These are phyloP conservation scores for Begonia fuchsioides DNA, from an alignment of 306 rosid genomes.

Conservation along the genomic window DNA sequence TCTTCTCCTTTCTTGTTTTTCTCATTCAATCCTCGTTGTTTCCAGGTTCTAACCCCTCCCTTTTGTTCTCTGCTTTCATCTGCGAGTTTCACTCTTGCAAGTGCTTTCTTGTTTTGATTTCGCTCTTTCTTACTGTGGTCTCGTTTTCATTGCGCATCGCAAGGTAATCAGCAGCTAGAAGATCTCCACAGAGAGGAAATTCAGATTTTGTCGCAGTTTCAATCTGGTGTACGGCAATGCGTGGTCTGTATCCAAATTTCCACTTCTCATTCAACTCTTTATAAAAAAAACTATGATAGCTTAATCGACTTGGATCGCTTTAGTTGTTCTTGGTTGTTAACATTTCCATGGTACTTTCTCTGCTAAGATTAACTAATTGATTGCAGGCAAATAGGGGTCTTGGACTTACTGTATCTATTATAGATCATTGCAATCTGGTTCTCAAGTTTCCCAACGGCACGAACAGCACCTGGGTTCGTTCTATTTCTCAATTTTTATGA, in stretches of 20 bases:
- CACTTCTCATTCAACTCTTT: no score
- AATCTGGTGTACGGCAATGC: conserved; percentile 70
- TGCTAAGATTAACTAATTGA: conserved; percentile 8
- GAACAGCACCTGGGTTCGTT: conserved; percentile 87
- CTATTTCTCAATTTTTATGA: conserved; percentile 4
- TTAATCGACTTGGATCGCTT: no score
- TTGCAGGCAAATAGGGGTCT: conserved; percentile 86
- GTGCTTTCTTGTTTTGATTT: not conserved
- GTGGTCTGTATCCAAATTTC: conserved; percentile 32
- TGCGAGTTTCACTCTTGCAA: no score
- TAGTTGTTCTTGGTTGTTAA: no score
- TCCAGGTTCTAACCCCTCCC: conserved; percentile 23
- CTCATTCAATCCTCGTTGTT: conserved; percentile 68
- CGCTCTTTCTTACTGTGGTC: not conserved
- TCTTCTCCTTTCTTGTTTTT: conserved; percentile 62
- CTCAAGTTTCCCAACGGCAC: conserved; percentile 83
- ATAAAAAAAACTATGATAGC: no score
- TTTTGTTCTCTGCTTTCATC: not conserved
- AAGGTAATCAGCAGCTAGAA: conserved; percentile 30
- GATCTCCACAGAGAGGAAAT: conserved; percentile 35
- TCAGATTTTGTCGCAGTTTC: conserved; percentile 41
- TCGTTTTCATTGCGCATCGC: not conserved
- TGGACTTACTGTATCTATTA: conserved; percentile 74
- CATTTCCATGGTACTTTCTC: no score
- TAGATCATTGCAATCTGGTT: conserved; percentile 68